Conservation (phyloP, 2,329 filamentous ascomycete species). For the Cladosporium phlei region DNA sequence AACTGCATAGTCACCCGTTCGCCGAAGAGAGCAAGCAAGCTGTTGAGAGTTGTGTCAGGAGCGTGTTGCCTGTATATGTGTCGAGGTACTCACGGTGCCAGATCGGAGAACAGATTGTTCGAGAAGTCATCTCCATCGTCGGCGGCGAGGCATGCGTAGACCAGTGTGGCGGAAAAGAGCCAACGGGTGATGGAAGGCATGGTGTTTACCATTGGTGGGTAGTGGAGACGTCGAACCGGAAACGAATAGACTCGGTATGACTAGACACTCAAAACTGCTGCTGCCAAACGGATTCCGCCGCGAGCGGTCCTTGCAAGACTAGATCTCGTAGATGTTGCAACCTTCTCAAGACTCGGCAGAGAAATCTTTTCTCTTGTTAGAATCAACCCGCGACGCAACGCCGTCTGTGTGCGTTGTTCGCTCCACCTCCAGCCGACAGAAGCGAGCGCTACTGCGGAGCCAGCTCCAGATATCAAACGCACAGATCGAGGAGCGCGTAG, state of each 20-base stretch:
- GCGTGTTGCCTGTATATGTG: neutral
- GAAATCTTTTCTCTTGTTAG: too few relatives aligned
- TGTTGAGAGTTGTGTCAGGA: neutral
- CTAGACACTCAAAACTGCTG: too few relatives aligned
- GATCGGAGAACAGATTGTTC: neutral
- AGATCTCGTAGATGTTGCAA: too few relatives aligned
- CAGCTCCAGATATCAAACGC: too few relatives aligned
- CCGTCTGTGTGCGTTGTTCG: neutral
- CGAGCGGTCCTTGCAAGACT: too few relatives aligned
- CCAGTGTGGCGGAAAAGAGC: neutral
- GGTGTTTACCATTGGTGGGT: too few relatives aligned
- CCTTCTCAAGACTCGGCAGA: too few relatives aligned
- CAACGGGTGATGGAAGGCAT: neutral
- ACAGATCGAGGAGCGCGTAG: too few relatives aligned
- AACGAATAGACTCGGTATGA: too few relatives aligned
- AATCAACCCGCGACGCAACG: too few relatives aligned
- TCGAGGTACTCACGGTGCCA: neutral
- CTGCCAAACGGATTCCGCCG: neutral
- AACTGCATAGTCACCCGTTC: neutral
- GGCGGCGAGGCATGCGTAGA: neutral
- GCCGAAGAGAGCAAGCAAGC: neutral
- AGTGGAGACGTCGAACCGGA: too few relatives aligned
- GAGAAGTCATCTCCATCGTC: neutral
- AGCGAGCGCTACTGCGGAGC: neutral
- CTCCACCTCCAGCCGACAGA: neutral